Evolutionary conservation across 1,284 basidiomycete genomes (phyloP).

Genomic region (Macrocybe sp.): DNA sequence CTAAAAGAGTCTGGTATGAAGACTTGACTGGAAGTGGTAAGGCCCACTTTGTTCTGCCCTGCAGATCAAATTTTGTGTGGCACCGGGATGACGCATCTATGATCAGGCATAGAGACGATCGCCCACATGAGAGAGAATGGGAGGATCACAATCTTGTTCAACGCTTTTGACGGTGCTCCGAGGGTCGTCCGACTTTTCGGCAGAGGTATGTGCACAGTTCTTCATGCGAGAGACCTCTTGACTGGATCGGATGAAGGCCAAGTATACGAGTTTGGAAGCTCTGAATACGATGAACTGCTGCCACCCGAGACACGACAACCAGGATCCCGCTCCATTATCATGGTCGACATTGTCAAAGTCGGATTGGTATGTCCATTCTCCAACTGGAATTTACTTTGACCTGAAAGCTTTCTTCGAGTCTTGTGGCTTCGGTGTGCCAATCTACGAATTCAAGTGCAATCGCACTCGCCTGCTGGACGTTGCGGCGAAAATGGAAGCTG

Average conservation of each 20-base stretch:
- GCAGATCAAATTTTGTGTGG: too few species aligned
- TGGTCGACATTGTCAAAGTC: conserved; percentile 42
- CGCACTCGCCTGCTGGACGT: conserved; percentile 30
- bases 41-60: conserved; percentile 7
- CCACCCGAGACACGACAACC: conserved; percentile 32
- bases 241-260: conserved; percentile 20
- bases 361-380: conserved; percentile 32
- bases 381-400: background rate
- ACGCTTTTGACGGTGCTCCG: conserved; percentile 45
- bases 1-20: conserved; percentile 50
- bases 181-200: conserved; percentile 45
- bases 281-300: conserved; percentile 40
- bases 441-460: conserved; percentile 38
- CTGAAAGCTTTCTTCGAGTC: conserved; percentile 25
- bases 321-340: conserved; percentile 45
- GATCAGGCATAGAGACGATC: conserved; percentile 46
- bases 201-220: conserved; percentile 28
- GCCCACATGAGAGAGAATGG: conserved; percentile 51
- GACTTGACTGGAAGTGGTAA: conserved; percentile 49
- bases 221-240: too few species aligned
- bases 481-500: too few species aligned
- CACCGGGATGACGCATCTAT: background rate
- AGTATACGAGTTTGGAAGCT: conserved; percentile 43
- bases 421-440: conserved; percentile 45
- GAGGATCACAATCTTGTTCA: conserved; percentile 49